Percentiles rank a stretch among this genome's conserved stretches.
These are phyloP conservation scores for Haberlea rhodopensis DNA, from an alignment of 257 asterid genomes.

Conservation along the genomic window DNA sequence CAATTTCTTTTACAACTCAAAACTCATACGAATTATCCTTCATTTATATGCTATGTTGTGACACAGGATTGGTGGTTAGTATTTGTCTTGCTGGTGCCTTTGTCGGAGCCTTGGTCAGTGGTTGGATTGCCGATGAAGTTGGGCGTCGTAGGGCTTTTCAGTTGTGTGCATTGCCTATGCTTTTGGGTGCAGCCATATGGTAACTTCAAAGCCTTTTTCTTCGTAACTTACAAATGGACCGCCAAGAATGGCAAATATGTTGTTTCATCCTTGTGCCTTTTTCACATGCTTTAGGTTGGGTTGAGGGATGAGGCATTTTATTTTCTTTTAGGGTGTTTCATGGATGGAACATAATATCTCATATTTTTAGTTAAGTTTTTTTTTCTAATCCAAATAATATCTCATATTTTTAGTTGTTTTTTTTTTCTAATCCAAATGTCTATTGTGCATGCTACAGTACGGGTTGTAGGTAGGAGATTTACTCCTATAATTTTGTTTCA, in stretches of 20 bases:
- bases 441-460: too few relatives aligned
- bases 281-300: too few relatives aligned
- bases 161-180: constrained; percentile 81
- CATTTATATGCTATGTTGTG: constrained; percentile 12
- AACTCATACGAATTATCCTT: constrained; percentile 17
- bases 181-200: constrained; percentile 71
- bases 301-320: too few relatives aligned
- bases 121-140: constrained; percentile 84
- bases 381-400: too few relatives aligned
- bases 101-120: constrained; percentile 73
- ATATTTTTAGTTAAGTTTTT: neutral
- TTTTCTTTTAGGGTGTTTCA: too few relatives aligned
- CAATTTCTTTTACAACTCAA: constrained; percentile 2
- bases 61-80: constrained; percentile 89
- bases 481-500: too few relatives aligned
- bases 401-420: too few relatives aligned
- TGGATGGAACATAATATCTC: neutral
- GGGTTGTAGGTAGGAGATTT: neutral
- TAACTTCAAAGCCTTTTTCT: constrained; percentile 27
- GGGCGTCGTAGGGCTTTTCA: constrained; percentile 91
- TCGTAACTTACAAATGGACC: neutral
- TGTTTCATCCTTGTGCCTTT: neutral
- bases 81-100: constrained; percentile 88
- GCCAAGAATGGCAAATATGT: neutral
- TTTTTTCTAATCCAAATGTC: too few relatives aligned